Percentiles rank a stretch among this genome's conserved stretches.
Evolutionary conservation across 306 rosid species (phyloP).

Genomic region (Carpinus viminea): DNA sequence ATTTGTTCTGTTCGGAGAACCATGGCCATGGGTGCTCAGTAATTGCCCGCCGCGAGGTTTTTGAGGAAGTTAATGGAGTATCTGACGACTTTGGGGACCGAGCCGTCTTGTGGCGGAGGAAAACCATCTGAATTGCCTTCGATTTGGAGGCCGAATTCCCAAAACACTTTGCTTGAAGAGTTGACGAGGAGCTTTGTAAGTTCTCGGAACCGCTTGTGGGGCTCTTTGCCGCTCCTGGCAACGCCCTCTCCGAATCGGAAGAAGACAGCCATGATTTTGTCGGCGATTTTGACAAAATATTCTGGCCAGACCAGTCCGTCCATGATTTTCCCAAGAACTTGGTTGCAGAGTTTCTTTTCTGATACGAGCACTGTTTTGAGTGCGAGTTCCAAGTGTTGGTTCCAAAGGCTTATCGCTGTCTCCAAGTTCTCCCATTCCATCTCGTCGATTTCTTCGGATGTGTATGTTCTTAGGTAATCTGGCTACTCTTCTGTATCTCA

Average conservation of each 20-base stretch:
- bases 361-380: constrained; percentile 59
- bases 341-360: constrained; percentile 66
- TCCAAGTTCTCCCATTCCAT: constrained; percentile 89
- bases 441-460: constrained; percentile 74
- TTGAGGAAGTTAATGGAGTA: constrained; percentile 82
- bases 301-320: constrained; percentile 75
- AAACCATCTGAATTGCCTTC: constrained; percentile 69
- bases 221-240: constrained; percentile 78
- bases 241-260: constrained; percentile 88
- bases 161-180: constrained; percentile 75
- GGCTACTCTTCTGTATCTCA: constrained; percentile 83
- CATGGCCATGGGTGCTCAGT: constrained; percentile 58
- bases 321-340: constrained; percentile 59
- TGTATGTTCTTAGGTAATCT: constrained; percentile 65
- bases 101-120: constrained; percentile 74
- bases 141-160: constrained; percentile 85
- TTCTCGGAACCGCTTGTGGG: constrained; percentile 80
- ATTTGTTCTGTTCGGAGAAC: constrained; percentile 66
- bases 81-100: constrained; percentile 75
- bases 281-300: constrained; percentile 80
- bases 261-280: constrained; percentile 91
- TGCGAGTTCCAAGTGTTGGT: constrained; percentile 70
- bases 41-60: constrained; percentile 55
- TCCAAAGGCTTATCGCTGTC: constrained; percentile 75
- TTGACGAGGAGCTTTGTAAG: constrained; percentile 76